Evolutionary conservation across 306 rosid genomes (phyloP), one percentile per base, ranked within the genome.

Genomic region (Macrotyloma uniflorum): DNA sequence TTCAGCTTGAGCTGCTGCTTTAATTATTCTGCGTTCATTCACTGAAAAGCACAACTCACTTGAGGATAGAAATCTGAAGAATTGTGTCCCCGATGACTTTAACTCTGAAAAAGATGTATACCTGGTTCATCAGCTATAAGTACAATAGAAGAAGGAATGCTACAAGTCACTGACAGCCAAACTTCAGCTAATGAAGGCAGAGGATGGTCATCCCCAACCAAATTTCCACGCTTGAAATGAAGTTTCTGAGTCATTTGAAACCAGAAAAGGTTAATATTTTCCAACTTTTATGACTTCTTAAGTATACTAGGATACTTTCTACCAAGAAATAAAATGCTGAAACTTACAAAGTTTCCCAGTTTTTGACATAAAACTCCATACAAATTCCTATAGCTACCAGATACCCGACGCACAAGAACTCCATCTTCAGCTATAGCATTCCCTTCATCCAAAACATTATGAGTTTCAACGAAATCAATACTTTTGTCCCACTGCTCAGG

Each of bases 151-250:
- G 88, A 68, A 72, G 98, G 98, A 82, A 89, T 32, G 87, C 85
- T 77, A 80, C 98, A 89, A 2, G 9, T 46, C 84, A 90, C 84
- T 75, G 89, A 86, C 65, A 87, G 40, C 64, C 77, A 74, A 85
- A 83, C 87, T 67, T 83, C 87, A 51, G 86, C 91, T 40, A 94
- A 81, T 40, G 87, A 81, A 70, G 97, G 97, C 83, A 83, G 78
- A 82, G 95, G 93, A 87, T 94, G 97, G 80, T 85, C 97, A 82
- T 90, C 95, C 79, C 93, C 97, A 68, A 86, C 91, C 90, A 87
- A 85, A 88, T 94, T 94, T 70, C 98, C 98, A 42, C 90, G 97
- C 79, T 75, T 82, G 75, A 94, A 94, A 76, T 22, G 58, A 81
- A 94, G 84, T 87, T 79, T 87, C 98, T 93, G 92, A 67, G 72